phyloP scores from a whole-genome alignment of 306 rosid species.

The Lagenaria siceraria region DNA sequence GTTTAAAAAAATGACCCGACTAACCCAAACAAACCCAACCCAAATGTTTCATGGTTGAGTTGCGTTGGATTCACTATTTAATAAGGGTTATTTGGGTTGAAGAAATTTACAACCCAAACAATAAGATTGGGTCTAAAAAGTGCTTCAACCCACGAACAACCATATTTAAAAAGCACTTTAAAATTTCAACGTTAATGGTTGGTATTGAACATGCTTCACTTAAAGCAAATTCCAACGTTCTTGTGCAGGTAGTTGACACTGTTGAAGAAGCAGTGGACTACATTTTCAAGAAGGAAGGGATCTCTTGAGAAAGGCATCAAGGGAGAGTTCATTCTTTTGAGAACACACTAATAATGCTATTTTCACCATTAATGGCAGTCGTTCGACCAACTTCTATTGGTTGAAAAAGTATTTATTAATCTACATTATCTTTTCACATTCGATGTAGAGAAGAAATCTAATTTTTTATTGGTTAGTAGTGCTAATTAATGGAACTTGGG shows the following conservation, averaged over 20 bases:
- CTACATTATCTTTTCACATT: neutral
- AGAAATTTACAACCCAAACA: too few relatives aligned
- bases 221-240: neutral
- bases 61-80: too few relatives aligned
- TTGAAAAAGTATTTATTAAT: neutral
- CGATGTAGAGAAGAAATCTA: neutral
- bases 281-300: conserved; percentile 20
- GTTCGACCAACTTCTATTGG: neutral
- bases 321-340: neutral
- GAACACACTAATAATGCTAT: neutral
- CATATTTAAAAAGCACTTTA: neutral
- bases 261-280: conserved; percentile 31
- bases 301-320: neutral
- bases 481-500: neutral
- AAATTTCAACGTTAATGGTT: neutral
- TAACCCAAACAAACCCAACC: too few relatives aligned
- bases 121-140: too few relatives aligned
- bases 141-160: too few relatives aligned
- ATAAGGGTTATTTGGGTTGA: too few relatives aligned
- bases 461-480: neutral
- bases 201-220: neutral
- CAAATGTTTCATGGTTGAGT: too few relatives aligned
- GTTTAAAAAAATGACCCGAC: too few relatives aligned
- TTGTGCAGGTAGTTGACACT: conserved; percentile 22
- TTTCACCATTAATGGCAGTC: neutral